These are phyloP conservation scores for Xylariales sp. DNA, from an alignment of 2,329 filamentous ascomycete species.

Conservation along the genomic window DNA sequence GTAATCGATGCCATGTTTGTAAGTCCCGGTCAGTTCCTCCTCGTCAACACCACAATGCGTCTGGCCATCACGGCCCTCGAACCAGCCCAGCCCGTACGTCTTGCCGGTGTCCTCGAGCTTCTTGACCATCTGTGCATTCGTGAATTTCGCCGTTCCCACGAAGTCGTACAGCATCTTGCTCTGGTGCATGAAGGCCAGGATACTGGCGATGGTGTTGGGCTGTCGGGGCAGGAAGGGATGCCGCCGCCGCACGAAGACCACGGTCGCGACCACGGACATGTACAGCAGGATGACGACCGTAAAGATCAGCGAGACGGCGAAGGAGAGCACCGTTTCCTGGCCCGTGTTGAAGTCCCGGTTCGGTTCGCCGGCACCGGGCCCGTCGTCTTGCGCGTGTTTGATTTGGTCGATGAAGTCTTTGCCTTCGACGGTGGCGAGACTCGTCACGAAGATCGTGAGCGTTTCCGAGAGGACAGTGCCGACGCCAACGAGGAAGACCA, in stretches of 20 bases:
- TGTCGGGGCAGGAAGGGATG: slow-evolving; percentile 72
- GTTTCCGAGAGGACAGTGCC: slow-evolving; percentile 71
- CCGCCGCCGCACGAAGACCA: slow-evolving; percentile 59
- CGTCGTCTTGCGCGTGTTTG: slow-evolving; percentile 12
- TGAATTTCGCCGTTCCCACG: slow-evolving; percentile 62
- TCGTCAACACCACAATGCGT: slow-evolving; percentile 74
- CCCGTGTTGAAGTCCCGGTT: slow-evolving; percentile 40
- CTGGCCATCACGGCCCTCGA: slow-evolving; percentile 65
- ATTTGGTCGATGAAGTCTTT: slow-evolving; percentile 47
- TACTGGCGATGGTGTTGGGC: slow-evolving; percentile 71
- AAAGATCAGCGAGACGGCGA: slow-evolving; percentile 60
- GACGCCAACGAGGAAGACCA: slow-evolving; percentile 65
- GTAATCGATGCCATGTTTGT: slow-evolving; percentile 58
- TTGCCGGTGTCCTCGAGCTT: slow-evolving; percentile 57
- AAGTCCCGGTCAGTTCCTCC: slow-evolving; percentile 62
- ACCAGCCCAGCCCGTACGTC: slow-evolving; percentile 75
- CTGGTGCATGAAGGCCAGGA: slow-evolving; percentile 75
- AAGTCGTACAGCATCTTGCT: slow-evolving; percentile 76
- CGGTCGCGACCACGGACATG: slow-evolving; percentile 52
- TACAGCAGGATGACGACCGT: slow-evolving; percentile 62
- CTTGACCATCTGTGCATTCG: slow-evolving; percentile 55
- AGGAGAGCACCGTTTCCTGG: slow-evolving; percentile 58
- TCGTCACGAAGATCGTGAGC: slow-evolving; percentile 63
- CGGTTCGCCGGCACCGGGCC: slow-evolving; percentile 11
- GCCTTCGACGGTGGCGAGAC: slow-evolving; percentile 61